Conservation (phyloP, 2,329 filamentous ascomycete species). For the Stachybotrys echinatus region DNA sequence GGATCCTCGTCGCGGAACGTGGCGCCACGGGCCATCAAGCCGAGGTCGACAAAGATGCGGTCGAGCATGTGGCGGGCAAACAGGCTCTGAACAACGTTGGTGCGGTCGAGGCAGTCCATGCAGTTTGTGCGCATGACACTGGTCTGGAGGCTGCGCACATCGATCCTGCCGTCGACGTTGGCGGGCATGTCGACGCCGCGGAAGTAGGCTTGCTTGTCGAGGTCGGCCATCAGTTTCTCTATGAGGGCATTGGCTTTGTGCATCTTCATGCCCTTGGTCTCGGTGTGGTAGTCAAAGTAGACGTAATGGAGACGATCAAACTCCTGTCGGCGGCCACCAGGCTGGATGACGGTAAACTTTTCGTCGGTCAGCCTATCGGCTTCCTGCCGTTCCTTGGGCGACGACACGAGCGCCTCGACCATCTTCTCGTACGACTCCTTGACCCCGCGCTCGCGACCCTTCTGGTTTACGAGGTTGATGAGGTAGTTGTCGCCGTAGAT, state of each 20-base stretch:
- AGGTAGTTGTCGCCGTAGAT: conserved; percentile 96
- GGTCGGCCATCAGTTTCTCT: conserved; percentile 70
- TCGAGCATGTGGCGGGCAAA: conserved; percentile 85
- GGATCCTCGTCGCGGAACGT: conserved; percentile 71
- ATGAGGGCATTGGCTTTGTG: conserved; percentile 84
- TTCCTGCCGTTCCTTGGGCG: conserved; percentile 60
- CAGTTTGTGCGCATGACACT: conserved; percentile 96
- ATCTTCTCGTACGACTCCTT: conserved; percentile 94
- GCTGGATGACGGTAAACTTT: conserved; percentile 76
- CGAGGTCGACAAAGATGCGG: conserved; percentile 80
- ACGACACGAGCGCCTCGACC: conserved; percentile 68
- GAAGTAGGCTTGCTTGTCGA: conserved; percentile 85
- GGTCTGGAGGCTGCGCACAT: conserved; percentile 75
- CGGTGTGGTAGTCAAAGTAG: conserved; percentile 98
- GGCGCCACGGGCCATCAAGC: conserved; percentile 70
- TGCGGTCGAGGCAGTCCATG: conserved; percentile 98
- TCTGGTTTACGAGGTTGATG: conserved; percentile 96
- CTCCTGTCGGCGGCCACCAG: conserved; percentile 49
- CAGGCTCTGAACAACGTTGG: conserved; percentile 97
- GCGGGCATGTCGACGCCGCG: conserved; percentile 82
- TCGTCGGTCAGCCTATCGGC: conserved; percentile 65
- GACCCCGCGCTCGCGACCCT: conserved; percentile 80
- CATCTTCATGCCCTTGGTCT: conserved; percentile 94
- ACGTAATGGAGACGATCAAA: conserved; percentile 89
- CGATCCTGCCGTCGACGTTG: conserved; percentile 63